These are phyloP conservation scores for Phytophthora ohioensis DNA, from an alignment of 352 stramenopile species.

Conservation along the genomic window DNA sequence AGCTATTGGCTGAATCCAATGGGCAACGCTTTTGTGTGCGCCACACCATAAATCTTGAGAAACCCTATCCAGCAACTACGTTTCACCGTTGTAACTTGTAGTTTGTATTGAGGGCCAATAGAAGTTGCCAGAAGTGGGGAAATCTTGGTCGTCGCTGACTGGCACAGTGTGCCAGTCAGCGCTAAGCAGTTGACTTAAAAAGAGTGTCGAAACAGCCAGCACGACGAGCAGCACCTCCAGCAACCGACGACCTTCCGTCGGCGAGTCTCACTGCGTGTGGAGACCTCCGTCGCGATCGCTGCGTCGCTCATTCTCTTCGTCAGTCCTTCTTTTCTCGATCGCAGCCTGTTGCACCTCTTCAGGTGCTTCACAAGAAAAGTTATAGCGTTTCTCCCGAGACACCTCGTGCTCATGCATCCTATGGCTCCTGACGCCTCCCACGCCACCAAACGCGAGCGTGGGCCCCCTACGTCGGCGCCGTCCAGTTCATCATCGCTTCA, in stretches of 20 bases:
- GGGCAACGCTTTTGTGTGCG: background rate
- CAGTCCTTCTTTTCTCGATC: conserved; percentile 19
- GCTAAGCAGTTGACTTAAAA: background rate
- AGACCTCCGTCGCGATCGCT: background rate
- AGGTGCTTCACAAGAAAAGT: background rate
- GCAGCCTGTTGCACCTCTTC: background rate
- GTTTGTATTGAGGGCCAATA: too few species aligned
- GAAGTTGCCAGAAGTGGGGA: too few species aligned
- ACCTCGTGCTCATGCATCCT: conserved; percentile 13
- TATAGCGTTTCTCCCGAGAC: conserved; percentile 4
- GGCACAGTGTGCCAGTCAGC: background rate
- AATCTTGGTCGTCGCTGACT: too few species aligned
- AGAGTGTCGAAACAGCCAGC: conserved; percentile 2
- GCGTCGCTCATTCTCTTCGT: background rate
- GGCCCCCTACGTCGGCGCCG: conserved; percentile 4
- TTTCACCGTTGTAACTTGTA: too few species aligned
- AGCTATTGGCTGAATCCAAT: background rate
- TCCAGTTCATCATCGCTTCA: conserved; percentile 18
- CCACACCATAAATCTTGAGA: background rate
- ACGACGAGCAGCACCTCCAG: conserved; percentile 11
- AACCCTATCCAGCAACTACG: too few species aligned
- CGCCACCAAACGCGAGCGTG: conserved; percentile 30
- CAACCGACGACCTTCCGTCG: conserved; percentile 14
- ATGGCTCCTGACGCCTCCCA: conserved; percentile 8
- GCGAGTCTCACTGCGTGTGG: background rate